Base-by-base conservation (phyloP, 2,329 filamentous ascomycete genomes). In the Exophiala sideris region DNA sequence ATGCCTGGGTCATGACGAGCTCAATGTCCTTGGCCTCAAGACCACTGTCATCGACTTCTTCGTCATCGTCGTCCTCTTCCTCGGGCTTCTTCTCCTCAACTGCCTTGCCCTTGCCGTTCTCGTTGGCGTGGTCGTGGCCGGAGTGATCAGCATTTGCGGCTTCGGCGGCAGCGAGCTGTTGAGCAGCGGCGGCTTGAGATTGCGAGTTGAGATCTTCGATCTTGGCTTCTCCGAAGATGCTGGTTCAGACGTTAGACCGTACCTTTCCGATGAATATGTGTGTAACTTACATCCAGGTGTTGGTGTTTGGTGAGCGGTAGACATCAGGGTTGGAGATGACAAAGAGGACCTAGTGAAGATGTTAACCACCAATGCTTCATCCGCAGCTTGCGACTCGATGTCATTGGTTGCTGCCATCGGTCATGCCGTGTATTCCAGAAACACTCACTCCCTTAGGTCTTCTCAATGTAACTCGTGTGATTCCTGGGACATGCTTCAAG, bases 251-350 rank as follows among this genome's bases (percentile, higher is more conserved):
- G 50, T 52, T 24, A 59, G 55, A 47, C 24, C n/a, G 9, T 8
- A 5, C 5, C 14, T 20, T 9, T 10, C 5, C 14, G 11, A 12
- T 3, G 3, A 34, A 11, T 5, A 12, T 35, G 6, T 7, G 18
- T 34, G 44, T 50, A 62, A 75, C 91, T 84, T 79, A 97, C 92
- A 99, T 99, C 85, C 92, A 99, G 74, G 92, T 97, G 85, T 97
- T 97, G 88, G 89, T 96, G 79, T 89, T 90, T 67, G 94, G 92
- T 57, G 92, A 96, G 81, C 96, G 96, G 87, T 96, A 99, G 75
- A 99, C 94, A 77, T 99, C 94, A 68, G 94, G 94, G 80, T 91
- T 89, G 87, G 95, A 97, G 82, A 99, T 96, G 71, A 99, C 95
- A 77, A 99, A 99, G 70, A 99, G 89, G 70, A 99, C 95, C 91